These are phyloP conservation scores for Podila epicladia DNA, from an alignment of 192 early-diverging fungal species.

Conservation along the genomic window DNA sequence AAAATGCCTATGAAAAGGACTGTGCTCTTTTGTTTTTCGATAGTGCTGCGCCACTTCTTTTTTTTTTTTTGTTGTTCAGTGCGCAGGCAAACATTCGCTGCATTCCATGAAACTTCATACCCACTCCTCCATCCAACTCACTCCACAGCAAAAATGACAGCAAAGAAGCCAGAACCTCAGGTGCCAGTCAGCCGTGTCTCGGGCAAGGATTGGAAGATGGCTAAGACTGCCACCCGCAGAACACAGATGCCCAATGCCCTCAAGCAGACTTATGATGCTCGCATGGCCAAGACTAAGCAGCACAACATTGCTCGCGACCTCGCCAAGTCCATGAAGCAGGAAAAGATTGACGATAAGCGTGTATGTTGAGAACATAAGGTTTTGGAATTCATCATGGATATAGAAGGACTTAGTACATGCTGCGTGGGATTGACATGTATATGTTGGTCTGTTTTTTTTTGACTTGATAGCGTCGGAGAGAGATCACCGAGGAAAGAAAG, in stretches of 20 bases:
- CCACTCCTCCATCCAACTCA: not conserved
- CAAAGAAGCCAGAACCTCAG: slow-evolving; percentile 38
- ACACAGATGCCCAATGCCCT: slow-evolving; percentile 48
- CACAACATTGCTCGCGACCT: slow-evolving; percentile 40
- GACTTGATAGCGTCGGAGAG: slow-evolving; percentile 45
- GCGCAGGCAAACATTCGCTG: not conserved
- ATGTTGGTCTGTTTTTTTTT: not conserved
- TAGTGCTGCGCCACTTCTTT: not conserved
- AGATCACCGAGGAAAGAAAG: slow-evolving; percentile 51
- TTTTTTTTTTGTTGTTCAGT: slow-evolving; percentile 1
- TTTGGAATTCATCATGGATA: not conserved
- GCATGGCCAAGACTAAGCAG: slow-evolving; percentile 50
- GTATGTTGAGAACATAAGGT: slow-evolving; percentile 15
- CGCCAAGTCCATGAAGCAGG: slow-evolving; percentile 47
- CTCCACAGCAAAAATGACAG: slow-evolving; percentile 23
- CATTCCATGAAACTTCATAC: not conserved
- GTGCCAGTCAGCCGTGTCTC: slow-evolving; percentile 85
- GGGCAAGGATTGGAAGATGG: slow-evolving; percentile 57
- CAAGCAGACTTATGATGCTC: slow-evolving; percentile 44
- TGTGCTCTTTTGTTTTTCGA: not conserved
- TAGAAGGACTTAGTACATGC: not conserved
- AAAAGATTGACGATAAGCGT: slow-evolving; percentile 50
- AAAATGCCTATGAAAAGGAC: not conserved
- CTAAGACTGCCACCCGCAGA: slow-evolving; percentile 49
- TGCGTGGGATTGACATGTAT: not conserved